Base-by-base conservation (phyloP, 2,329 filamentous ascomycete species). In the Pseudomassariella vexata region DNA sequence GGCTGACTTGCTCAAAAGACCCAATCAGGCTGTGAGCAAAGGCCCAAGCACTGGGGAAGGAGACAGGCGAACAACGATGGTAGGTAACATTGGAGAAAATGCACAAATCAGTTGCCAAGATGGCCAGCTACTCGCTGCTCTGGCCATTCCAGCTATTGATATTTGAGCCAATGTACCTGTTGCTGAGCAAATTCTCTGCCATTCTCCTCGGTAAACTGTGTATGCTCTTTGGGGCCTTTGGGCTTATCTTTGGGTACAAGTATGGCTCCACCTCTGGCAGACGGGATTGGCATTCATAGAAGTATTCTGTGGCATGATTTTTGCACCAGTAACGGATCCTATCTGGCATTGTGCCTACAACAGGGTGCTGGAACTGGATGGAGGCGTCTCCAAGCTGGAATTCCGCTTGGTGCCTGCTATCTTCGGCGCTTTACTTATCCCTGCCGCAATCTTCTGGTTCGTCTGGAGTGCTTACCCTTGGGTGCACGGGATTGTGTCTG, bases 181-280 rank as follows among this genome's bases (percentile, higher is more conserved):
- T 79, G 44, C 76, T 95, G 17, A 92, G 87, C 57, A 60, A 92
- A 15, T 84, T 89, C 46, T 85, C 85, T 1, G 86, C 87, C 23
- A 76, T 95, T 33, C 65, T 95, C n/a, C 68, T 95, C 6, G 89
- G 88, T 5, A 82, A 94, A 26, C 63, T 95, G 3, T 95, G 95
- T 53, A 75, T 95, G 23, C 94, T 94, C 65, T 94, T 94, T 54
- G 87, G 87, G 14, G 87, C 88, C 0, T 94, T 95, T 48, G 75
- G 82, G 5, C 64, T 94, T 26, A 79, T 95, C 11, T 95, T 95
- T 50, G 56, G 68, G 17, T 73, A 70, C 26, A 79, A 83, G 28
- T 82, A 94, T 53, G 78, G 74, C 14, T 88, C 62, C 77, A 76
- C 32, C 64, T 87, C 9, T 92, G 82, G 68, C 83, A 94, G 57